Conservation (phyloP, 2,329 filamentous ascomycete species). For the Hypoxylon sp. region DNA sequence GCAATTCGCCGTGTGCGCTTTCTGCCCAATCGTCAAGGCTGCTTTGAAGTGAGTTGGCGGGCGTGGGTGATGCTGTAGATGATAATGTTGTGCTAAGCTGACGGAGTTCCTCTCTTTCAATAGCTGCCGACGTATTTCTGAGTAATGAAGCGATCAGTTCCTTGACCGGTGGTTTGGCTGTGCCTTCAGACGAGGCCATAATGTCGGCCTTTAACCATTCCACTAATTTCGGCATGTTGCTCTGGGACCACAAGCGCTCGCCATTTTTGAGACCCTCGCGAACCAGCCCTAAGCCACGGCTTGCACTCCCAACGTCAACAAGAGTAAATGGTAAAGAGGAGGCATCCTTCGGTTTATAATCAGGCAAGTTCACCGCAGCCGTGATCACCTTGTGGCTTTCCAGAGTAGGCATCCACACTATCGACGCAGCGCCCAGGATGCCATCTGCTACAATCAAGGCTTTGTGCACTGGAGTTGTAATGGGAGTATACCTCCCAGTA, state of each 20-base stretch:
- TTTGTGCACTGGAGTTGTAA: constrained; percentile 87
- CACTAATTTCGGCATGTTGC: constrained; percentile 73
- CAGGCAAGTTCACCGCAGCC: constrained; percentile 69
- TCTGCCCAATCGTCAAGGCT: constrained; percentile 81
- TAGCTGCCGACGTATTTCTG: constrained; percentile 62
- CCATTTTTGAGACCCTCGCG: constrained; percentile 78
- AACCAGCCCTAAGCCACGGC: constrained; percentile 73
- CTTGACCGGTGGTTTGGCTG: constrained; percentile 74
- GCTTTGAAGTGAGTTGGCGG: constrained; percentile 64
- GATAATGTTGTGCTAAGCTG: constrained; percentile 53
- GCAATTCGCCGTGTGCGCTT: constrained; percentile 83
- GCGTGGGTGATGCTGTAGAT: constrained; percentile 52
- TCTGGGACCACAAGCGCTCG: constrained; percentile 79
- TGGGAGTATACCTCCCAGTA: constrained; percentile 72
- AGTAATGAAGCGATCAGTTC: constrained; percentile 77
- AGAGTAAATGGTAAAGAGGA: constrained; percentile 61
- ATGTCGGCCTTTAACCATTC: constrained; percentile 73
- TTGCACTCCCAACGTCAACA: constrained; percentile 74
- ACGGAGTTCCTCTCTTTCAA: constrained; percentile 63
- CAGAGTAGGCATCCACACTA: constrained; percentile 59
- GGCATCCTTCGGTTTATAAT: constrained; percentile 55
- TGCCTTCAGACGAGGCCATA: constrained; percentile 54
- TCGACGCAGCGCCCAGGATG: constrained; percentile 72
- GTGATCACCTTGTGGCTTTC: constrained; percentile 59
- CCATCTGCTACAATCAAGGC: constrained; percentile 81